These are phyloP conservation scores for Melaleuca quinquenervia DNA, from an alignment of 345 rosid genomes.

Conservation along the genomic window DNA sequence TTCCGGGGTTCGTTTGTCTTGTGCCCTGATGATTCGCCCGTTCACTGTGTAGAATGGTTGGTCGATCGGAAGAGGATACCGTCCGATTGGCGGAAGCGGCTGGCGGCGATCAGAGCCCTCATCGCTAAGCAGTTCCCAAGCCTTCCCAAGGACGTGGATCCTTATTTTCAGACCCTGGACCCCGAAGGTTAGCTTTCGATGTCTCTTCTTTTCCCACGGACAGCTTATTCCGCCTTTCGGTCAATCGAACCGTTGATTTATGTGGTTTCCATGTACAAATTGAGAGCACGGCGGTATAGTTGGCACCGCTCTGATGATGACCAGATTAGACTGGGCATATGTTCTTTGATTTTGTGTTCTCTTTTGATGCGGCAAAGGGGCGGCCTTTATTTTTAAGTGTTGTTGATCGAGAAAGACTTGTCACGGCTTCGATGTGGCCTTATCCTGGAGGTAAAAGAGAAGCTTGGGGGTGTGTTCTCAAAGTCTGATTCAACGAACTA, in stretches of 20 bases:
- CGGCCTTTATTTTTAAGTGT: not conserved
- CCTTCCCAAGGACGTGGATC: constrained; percentile 72
- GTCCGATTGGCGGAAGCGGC: constrained; percentile 80
- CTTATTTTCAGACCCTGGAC: constrained; percentile 67
- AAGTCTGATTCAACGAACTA: not conserved
- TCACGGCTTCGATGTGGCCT: not conserved
- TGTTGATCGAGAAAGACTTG: not conserved
- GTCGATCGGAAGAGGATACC: constrained; percentile 95
- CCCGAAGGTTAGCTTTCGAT: constrained; percentile 41
- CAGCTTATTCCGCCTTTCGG: not conserved
- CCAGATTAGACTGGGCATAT: not conserved
- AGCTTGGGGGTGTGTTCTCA: not conserved
- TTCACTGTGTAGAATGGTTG: constrained; percentile 58
- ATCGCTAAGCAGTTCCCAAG: constrained; percentile 61
- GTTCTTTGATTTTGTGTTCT: not conserved
- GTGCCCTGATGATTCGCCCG: not conserved
- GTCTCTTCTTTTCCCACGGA: not conserved
- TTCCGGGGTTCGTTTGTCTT: not conserved
- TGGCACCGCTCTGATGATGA: not conserved
- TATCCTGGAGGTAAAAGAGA: not conserved
- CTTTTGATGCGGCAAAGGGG: not conserved
- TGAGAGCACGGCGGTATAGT: not conserved
- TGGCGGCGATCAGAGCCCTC: constrained; percentile 58
- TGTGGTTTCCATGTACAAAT: not conserved
- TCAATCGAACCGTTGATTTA: fast-evolving